Conservation (phyloP, 805 yeast species). For the Zygosaccharomyces bisporus region DNA sequence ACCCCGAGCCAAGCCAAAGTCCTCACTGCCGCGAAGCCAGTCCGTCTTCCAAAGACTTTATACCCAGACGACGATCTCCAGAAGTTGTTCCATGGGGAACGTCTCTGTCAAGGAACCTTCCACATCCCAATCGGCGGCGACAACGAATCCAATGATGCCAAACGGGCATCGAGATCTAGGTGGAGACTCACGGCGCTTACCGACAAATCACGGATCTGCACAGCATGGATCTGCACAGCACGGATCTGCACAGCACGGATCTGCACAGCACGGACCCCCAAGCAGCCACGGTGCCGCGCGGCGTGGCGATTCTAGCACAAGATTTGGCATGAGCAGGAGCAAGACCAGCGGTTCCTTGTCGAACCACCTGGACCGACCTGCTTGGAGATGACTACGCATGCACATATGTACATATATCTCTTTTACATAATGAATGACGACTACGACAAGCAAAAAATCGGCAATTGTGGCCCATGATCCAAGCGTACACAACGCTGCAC, state of each 20-base stretch:
- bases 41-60: slow-evolving; percentile 31
- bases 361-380: slow-evolving; percentile 11
- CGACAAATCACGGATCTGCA: not conserved
- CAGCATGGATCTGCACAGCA: not conserved
- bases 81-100: slow-evolving; percentile 24
- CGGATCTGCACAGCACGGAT: no score
- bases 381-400: slow-evolving; percentile 14
- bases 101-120: slow-evolving; percentile 2
- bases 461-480: no score
- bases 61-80: slow-evolving; percentile 21
- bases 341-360: slow-evolving; percentile 18
- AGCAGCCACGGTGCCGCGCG: not conserved
- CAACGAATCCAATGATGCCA: no score
- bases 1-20: slow-evolving; percentile 1
- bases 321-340: slow-evolving; percentile 16
- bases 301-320: not conserved
- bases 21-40: not conserved
- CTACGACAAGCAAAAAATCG: no score
- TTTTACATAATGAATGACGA: slow-evolving; percentile 2
- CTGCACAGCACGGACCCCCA: not conserved
- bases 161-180: no score
- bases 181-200: no score
- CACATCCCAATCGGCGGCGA: not conserved
- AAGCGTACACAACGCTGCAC: no score
- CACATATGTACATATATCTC: not conserved